Evolutionary conservation across 2,329 filamentous ascomycete genomes (phyloP), one percentile per base, ranked within the genome.

Genomic region (Hypoxylon sp.): DNA sequence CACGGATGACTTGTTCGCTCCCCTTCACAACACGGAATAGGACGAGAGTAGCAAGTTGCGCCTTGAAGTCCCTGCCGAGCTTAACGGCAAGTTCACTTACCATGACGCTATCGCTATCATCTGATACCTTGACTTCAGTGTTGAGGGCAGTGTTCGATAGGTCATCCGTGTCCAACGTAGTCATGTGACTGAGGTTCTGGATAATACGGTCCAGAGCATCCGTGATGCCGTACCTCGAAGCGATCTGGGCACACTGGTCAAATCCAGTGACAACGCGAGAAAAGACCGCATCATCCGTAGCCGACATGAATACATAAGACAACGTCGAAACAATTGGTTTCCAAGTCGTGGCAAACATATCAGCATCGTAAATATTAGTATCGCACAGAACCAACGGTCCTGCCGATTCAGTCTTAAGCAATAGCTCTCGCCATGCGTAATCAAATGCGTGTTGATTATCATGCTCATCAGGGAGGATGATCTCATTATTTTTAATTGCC

Each of bases 251-350:
- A 78, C 95, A 98, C 79, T 99, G 95, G 74, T 97, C 93, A 76
- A 99, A 99, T 1, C 96, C 96, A 52, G 93, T 93, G 29, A 98
- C 93, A 17, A 99, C 92, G 66, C 96, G 89, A 37, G 93, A 93
- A 78, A 97, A 99, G 2, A 99, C 96, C 0, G 95, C 87, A 78
- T 99, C 96, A 76, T 99, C 97, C 0, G 94, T 97, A 15, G 97
- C 97, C 37, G 95, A 98, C 91, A 98, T 97, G 83, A 99, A 99
- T 2, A 99, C 96, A 77, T 98, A 99, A 11, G 96, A 97, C 60
- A 99, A 84, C 0, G 97, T 98, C 2, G 96, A 94, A 39, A 99
- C 87, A 54, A 99, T 94, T 0, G 97, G 95, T 77, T 89, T 94
- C 96, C 97, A 99, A 0, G 94, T 98, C 21, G 94, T 92, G 63